Base-by-base conservation (phyloP, 768 basidiomycete genomes). In the Russula sp. region DNA sequence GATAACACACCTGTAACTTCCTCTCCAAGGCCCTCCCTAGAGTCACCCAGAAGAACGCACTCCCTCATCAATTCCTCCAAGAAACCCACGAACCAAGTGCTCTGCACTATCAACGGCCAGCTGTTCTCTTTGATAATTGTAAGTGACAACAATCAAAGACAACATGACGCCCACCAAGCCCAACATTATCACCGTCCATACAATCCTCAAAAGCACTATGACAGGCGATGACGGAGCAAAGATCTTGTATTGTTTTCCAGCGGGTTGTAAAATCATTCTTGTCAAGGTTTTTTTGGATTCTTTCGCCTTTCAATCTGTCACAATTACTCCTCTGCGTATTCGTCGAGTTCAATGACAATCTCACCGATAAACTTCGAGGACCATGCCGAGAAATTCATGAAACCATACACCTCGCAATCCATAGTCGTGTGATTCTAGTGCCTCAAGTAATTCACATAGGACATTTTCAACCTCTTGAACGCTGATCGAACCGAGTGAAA, bases 41-140 rank as follows among this genome's bases (percentile, higher is more conserved):
- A 59, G 46, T 77, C 77, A 4, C 71, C 73, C 2, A 75, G 71
- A 54, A 75, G 73, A 1, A 82, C 71, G 40, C 79, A 81, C 63
- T 79, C 80, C 59, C 83, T 87, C 73, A 90, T 72, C 5, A 92
- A 72, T 57, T 75, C 81, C 71, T 89, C 87, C 22, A 85, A 66
- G 67, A 90, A 85, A 38, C 75, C 74, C 30, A 90, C 75, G 50
- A 83, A 72, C 89, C 88, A 92, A 9, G 75, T 76, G 1, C 81
- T 83, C 52, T 90, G 70, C 10, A 80, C 82, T 52, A 85, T 81
- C 16, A 92, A 78, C 66, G 88, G 85, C 90, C 90, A 92, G 30
- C 84, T 80, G 40, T 86, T 83, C 59, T 84, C 90, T 92, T 26
- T 62, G 32, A 59, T 32, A 57, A 63, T 49, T 20, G 53, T 70